Percentiles rank a stretch among this genome's conserved stretches.
These are phyloP conservation scores for Acacia crassicarpa DNA, from an alignment of 306 rosid genomes.

Conservation along the genomic window DNA sequence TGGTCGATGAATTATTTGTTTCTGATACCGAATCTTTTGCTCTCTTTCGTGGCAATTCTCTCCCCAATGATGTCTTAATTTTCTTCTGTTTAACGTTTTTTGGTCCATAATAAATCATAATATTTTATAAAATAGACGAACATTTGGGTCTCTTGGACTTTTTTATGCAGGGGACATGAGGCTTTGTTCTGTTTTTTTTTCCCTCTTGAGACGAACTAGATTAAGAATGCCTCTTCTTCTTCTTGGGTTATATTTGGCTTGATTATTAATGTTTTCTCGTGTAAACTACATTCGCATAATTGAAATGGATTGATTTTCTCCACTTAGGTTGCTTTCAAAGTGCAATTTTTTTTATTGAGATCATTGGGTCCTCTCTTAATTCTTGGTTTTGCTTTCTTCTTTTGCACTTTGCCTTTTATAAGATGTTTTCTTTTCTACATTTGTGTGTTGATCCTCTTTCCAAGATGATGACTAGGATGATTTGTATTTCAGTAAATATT, in stretches of 20 bases:
- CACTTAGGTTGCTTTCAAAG: conserved; percentile 4
- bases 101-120: conserved; percentile 27
- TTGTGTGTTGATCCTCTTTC: not conserved
- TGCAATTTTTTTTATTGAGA: not conserved
- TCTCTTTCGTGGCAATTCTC: conserved; percentile 41
- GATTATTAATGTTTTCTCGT: not conserved
- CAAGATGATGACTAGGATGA: not conserved
- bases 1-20: conserved; percentile 22
- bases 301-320: conserved; percentile 11
- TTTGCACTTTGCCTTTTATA: not conserved
- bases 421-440: not conserved
- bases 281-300: not conserved
- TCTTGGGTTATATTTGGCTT: not conserved
- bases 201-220: not conserved
- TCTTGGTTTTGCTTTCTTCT: conserved; percentile 5
- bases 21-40: conserved; percentile 28
- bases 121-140: not conserved
- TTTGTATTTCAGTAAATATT: not conserved
- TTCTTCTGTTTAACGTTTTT: conserved; percentile 35
- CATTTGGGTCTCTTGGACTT: conserved; percentile 37
- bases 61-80: conserved; percentile 44
- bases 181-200: conserved; percentile 9
- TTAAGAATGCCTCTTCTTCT: conserved; percentile 24
- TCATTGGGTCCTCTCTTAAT: conserved; percentile 7
- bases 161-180: conserved; percentile 22